Evolutionary conservation across 2,329 filamentous ascomycete species (phyloP).

Genomic region (Aspergillus candidus): DNA sequence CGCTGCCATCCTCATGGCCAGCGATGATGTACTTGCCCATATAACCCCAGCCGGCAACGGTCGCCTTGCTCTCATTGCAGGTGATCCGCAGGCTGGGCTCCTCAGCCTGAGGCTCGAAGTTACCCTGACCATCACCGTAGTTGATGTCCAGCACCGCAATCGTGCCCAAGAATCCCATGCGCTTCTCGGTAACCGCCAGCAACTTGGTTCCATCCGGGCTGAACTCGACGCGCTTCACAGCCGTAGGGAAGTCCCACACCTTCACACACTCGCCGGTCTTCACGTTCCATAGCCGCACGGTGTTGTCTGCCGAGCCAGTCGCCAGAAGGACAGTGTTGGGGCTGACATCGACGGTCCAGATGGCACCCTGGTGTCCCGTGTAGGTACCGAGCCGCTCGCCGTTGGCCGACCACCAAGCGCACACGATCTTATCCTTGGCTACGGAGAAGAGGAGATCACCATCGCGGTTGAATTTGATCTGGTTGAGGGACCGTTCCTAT

Average conservation of each 20-base stretch:
- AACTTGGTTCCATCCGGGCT: constrained; percentile 86
- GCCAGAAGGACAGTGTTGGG: constrained; percentile 87
- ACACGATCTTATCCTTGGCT: constrained; percentile 92
- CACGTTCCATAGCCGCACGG: constrained; percentile 93
- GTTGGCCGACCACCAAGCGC: constrained; percentile 95
- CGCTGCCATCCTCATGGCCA: constrained; percentile 90
- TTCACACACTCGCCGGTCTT: constrained; percentile 89
- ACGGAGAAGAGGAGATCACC: constrained; percentile 96
- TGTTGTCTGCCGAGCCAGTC: constrained; percentile 96
- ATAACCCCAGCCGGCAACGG: constrained; percentile 95
- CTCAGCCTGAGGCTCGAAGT: constrained; percentile 70
- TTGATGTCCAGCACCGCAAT: constrained; percentile 90
- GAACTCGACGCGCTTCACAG: constrained; percentile 97
- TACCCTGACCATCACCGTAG: constrained; percentile 56
- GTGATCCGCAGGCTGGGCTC: constrained; percentile 82
- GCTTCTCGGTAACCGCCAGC: constrained; percentile 95
- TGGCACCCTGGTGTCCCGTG: constrained; percentile 91
- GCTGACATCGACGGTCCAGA: constrained; percentile 98
- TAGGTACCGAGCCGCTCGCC: constrained; percentile 96
- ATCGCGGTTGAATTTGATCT: constrained; percentile 93
- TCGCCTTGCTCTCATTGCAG: constrained; percentile 93
- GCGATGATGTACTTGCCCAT: constrained; percentile 93
- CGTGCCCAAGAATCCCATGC: constrained; percentile 90
- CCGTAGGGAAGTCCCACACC: constrained; percentile 95
- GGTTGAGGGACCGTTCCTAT: constrained; percentile 84